Evolutionary conservation across 495 filamentous ascomycete genomes (phyloP).

Genomic region (Jackrogersella minutella): DNA sequence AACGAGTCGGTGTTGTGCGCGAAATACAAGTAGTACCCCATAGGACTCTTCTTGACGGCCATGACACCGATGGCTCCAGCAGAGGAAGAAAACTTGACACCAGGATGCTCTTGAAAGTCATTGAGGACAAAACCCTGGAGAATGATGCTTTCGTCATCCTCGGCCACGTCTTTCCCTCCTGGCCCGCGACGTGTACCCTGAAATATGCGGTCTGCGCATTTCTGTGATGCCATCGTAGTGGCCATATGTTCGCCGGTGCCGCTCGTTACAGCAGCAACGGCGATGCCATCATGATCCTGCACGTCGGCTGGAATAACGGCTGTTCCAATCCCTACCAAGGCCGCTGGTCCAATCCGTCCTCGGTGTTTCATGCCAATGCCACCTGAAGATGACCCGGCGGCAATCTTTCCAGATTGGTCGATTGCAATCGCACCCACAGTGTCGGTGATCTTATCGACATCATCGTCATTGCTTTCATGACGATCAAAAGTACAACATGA

Average conservation of each 20-base stretch:
- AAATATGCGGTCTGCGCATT: conserved; percentile 79
- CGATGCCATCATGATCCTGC: conserved; percentile 61
- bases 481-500: not conserved
- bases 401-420: conserved; percentile 84
- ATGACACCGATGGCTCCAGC: conserved; percentile 83
- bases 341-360: conserved; percentile 89
- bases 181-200: conserved; percentile 65
- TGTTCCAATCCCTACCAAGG: conserved; percentile 89
- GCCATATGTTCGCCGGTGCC: conserved; percentile 98
- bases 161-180: conserved; percentile 65
- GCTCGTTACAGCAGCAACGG: conserved; percentile 82
- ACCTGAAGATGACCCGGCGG: conserved; percentile 97
- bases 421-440: conserved; percentile 96
- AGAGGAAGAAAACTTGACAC: conserved; percentile 73
- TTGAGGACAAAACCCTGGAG: conserved; percentile 73
- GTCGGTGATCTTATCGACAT: conserved; percentile 75
- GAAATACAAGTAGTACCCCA: conserved; percentile 81
- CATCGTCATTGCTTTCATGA: conserved; percentile 29
- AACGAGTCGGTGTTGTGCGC: conserved; percentile 95
- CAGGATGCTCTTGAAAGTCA: conserved; percentile 87
- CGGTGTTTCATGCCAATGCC: conserved; percentile 98
- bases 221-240: conserved; percentile 82
- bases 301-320: conserved; percentile 77
- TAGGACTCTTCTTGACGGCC: conserved; percentile 76
- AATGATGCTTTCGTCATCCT: conserved; percentile 74